Percentiles rank a stretch among this genome's conserved stretches.
These are phyloP conservation scores for Alternaria ethzedia DNA, from an alignment of 2,329 filamentous ascomycete genomes.

Conservation along the genomic window DNA sequence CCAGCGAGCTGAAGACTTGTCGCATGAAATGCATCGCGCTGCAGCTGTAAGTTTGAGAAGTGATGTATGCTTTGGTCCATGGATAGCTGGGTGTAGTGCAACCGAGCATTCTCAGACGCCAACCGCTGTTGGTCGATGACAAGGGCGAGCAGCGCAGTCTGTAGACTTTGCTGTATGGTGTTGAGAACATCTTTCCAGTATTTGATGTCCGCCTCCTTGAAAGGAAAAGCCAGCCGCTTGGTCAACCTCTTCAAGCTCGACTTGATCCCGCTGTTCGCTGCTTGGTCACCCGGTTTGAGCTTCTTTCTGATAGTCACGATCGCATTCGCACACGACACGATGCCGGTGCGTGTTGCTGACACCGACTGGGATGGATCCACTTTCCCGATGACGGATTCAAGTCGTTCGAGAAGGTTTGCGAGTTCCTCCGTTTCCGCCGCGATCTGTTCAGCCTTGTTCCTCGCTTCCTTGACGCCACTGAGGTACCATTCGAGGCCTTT, in stretches of 20 bases:
- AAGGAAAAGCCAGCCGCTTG: neutral
- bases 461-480: neutral
- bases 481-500: neutral
- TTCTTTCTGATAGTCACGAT: neutral
- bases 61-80: neutral
- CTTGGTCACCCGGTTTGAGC: neutral
- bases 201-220: neutral
- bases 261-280: neutral
- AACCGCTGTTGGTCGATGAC: neutral
- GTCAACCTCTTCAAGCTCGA: neutral
- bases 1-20: neutral
- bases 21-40: neutral
- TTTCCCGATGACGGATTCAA: rapidly evolving
- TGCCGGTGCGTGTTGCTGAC: neutral
- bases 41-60: neutral
- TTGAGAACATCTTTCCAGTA: neutral
- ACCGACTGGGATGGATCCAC: neutral
- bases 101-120: neutral
- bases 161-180: neutral
- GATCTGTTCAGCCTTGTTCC: neutral
- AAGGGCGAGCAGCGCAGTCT: neutral
- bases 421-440: neutral
- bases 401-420: rapidly evolving
- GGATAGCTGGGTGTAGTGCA: neutral
- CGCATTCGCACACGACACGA: neutral